A percentile compares a stretch with the other conserved stretches of the same genome.
Evolutionary conservation across 192 early-diverging fungal genomes (phyloP).

Genomic region (Umbelopsis sp.): DNA sequence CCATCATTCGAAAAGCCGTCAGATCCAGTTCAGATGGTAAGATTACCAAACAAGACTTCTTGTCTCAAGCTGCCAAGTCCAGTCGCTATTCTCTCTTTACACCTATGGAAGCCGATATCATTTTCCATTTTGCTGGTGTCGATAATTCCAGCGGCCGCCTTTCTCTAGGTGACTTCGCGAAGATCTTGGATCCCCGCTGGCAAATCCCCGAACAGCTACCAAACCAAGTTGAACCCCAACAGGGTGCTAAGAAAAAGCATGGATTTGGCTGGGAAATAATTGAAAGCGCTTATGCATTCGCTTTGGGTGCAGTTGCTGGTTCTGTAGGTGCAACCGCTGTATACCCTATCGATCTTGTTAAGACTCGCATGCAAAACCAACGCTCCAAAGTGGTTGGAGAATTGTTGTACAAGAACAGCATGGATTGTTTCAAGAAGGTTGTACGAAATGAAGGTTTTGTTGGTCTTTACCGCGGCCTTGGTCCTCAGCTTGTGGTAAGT

Average conservation of each 20-base stretch:
- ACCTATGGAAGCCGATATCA: constrained; percentile 75
- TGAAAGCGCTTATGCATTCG: constrained; percentile 55
- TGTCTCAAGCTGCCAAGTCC: constrained; percentile 55
- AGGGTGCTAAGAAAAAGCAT: constrained; percentile 11
- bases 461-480: constrained; percentile 91
- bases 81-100: constrained; percentile 65
- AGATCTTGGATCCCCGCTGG: constrained; percentile 60
- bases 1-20: constrained; percentile 58
- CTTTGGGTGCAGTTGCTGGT: constrained; percentile 87
- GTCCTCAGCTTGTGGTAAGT: constrained; percentile 86
- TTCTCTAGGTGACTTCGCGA: constrained; percentile 50
- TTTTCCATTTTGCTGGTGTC: constrained; percentile 68
- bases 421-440: constrained; percentile 96
- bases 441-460: constrained; percentile 86
- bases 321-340: constrained; percentile 93
- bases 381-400: constrained; percentile 87
- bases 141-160: constrained; percentile 52
- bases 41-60: constrained; percentile 68
- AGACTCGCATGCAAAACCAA: constrained; percentile 99
- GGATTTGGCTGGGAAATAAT: constrained; percentile 36
- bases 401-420: constrained; percentile 91
- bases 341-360: constrained; percentile 97
- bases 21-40: constrained; percentile 47
- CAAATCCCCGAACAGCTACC: constrained; percentile 30
- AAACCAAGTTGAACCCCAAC: background rate